Evolutionary conservation across 768 basidiomycete species (phyloP).

Genomic region (Pisolithus tinctorius): DNA sequence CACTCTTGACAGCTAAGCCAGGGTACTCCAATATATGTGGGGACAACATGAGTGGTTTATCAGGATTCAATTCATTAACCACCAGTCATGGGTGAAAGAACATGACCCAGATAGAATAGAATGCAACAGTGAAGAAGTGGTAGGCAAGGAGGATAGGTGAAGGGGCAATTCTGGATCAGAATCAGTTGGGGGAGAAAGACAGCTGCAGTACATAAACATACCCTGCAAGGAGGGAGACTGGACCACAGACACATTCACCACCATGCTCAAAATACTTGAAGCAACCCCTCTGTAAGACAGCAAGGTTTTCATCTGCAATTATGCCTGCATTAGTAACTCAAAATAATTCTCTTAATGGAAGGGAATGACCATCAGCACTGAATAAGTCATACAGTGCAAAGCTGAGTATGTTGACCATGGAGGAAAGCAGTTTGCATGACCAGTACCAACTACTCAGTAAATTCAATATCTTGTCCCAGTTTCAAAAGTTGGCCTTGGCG

Average conservation of each 20-base stretch:
- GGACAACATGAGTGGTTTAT: slow-evolving; percentile 32
- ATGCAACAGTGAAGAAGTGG: slow-evolving; percentile 94
- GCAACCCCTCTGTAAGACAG: slow-evolving; percentile 65
- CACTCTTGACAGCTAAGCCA: slow-evolving; percentile 46
- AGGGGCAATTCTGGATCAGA: too few species aligned
- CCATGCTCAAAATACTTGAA: slow-evolving; percentile 97
- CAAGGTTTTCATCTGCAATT: slow-evolving; percentile 49
- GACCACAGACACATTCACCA: slow-evolving; percentile 81
- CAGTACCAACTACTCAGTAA: slow-evolving; percentile 85
- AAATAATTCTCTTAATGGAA: background rate
- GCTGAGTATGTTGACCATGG: slow-evolving; percentile 91
- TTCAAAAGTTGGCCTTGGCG: slow-evolving; percentile 37
- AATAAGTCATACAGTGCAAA: slow-evolving; percentile 90
- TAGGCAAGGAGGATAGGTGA: slow-evolving; percentile 74
- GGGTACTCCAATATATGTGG: slow-evolving; percentile 66
- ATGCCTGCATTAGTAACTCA: slow-evolving; percentile 1
- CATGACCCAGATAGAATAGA: slow-evolving; percentile 90
- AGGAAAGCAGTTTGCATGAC: slow-evolving; percentile 75
- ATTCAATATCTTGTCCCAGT: too few species aligned
- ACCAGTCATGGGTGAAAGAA: slow-evolving; percentile 54
- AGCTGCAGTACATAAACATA: slow-evolving; percentile 29
- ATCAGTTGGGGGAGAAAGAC: background rate
- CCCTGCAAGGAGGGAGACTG: slow-evolving; percentile 87
- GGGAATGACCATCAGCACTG: slow-evolving; percentile 67
- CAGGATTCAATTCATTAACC: slow-evolving; percentile 4